Evolutionary conservation across 768 basidiomycete genomes (phyloP).

Genomic region (Agrocybe praecox): DNA sequence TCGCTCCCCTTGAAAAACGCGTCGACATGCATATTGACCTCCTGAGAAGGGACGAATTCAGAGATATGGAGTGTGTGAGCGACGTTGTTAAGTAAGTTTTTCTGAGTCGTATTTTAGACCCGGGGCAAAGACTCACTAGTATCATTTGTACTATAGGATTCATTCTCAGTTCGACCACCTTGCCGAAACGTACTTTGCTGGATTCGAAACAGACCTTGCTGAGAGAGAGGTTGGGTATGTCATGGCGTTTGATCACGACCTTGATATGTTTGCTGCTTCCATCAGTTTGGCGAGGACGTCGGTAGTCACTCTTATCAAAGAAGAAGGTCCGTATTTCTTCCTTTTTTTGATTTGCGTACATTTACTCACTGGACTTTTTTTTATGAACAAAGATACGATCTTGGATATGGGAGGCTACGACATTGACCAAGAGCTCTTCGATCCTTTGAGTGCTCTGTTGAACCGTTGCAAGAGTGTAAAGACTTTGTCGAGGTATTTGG

Average conservation of each 20-base stretch:
- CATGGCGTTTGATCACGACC: constrained; percentile 82
- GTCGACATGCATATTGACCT: constrained; percentile 91
- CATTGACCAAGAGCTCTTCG: constrained; percentile 74
- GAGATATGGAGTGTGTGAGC: constrained; percentile 90
- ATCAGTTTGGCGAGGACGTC: constrained; percentile 90
- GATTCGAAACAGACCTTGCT: constrained; percentile 83
- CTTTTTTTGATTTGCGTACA: not conserved
- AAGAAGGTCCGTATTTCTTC: constrained; percentile 59
- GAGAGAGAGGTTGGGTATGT: constrained; percentile 89
- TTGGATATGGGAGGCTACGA: constrained; percentile 77
- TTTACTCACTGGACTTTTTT: not conserved
- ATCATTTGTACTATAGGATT: constrained; percentile 55
- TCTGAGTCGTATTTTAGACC: not conserved
- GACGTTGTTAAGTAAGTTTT: constrained; percentile 77
- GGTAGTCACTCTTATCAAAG: constrained; percentile 69
- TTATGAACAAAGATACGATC: constrained; percentile 56
- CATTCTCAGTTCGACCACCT: constrained; percentile 94
- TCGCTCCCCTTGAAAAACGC: constrained; percentile 86
- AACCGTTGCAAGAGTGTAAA: constrained; percentile 85
- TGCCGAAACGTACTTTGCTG: constrained; percentile 82
- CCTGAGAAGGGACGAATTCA: constrained; percentile 86
- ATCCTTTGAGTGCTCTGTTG: constrained; percentile 80
- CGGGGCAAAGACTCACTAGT: not conserved
- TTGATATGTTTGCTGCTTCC: constrained; percentile 93
- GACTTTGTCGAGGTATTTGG: constrained; percentile 69